phyloP scores from a whole-genome alignment of 2,329 filamentous ascomycete species.

The Chrysosporium queenslandicum region DNA sequence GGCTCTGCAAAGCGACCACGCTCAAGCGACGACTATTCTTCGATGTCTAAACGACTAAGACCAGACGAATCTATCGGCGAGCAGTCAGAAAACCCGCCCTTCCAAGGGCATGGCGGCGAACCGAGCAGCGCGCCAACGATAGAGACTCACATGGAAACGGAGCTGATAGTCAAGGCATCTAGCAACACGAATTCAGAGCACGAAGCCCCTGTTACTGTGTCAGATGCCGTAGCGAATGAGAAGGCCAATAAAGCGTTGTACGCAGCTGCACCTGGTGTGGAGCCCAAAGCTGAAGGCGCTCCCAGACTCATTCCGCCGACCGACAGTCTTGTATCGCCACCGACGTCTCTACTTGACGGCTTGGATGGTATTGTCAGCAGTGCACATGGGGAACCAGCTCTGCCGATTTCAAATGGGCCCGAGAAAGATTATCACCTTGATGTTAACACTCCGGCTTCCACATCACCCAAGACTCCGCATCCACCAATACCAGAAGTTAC shows the following conservation, averaged over 20 bases:
- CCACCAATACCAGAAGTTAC: slow-evolving; percentile 28
- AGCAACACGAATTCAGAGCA: neutral
- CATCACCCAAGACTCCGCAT: slow-evolving; percentile 37
- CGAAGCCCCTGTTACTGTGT: neutral
- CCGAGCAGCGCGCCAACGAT: neutral
- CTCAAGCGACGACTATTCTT: slow-evolving; percentile 32
- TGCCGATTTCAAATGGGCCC: slow-evolving; percentile 17
- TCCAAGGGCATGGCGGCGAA: slow-evolving; percentile 14
- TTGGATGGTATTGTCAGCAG: slow-evolving; percentile 25
- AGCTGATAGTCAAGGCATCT: neutral
- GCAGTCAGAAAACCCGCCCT: slow-evolving; percentile 20
- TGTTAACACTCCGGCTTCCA: slow-evolving; percentile 31
- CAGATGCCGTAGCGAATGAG: slow-evolving; percentile 15
- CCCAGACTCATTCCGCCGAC: slow-evolving; percentile 23
- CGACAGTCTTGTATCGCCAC: slow-evolving; percentile 36
- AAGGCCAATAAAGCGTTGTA: slow-evolving; percentile 25
- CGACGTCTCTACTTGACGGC: slow-evolving; percentile 37
- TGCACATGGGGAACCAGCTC: slow-evolving; percentile 23
- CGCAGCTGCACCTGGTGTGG: slow-evolving; percentile 28
- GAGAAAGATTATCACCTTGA: slow-evolving; percentile 11
- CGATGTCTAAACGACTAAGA: slow-evolving; percentile 24
- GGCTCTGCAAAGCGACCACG: slow-evolving; percentile 47
- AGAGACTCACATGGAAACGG: neutral
- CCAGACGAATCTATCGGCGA: slow-evolving; percentile 25
- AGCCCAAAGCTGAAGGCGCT: slow-evolving; percentile 23